Conservation (phyloP, 108 stramenopile species). For the Conticribra weissflogii region DNA sequence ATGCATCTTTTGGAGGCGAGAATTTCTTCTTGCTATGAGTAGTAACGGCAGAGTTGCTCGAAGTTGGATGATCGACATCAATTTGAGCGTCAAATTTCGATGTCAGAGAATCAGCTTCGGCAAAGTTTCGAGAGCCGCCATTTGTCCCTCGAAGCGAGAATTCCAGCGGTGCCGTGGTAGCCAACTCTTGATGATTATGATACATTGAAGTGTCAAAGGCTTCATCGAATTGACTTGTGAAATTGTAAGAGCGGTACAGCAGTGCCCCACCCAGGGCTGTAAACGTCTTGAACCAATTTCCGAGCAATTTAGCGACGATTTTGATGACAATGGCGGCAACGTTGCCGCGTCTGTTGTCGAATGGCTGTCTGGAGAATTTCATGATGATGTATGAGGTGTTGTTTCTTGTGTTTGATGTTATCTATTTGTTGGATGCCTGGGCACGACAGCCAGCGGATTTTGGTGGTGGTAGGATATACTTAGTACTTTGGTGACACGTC, state of each 20-base stretch:
- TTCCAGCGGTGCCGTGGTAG: not conserved
- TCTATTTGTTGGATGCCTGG: too few species aligned
- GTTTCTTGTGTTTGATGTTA: too few species aligned
- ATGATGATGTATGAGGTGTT: too few species aligned
- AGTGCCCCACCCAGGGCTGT: not conserved
- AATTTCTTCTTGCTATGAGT: conserved; percentile 12
- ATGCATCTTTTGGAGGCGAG: conserved; percentile 11
- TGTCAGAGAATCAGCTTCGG: not conserved
- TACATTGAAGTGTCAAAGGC: not conserved
- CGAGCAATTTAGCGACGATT: not conserved
- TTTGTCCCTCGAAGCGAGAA: not conserved
- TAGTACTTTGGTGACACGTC: too few species aligned
- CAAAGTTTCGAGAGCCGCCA: too few species aligned
- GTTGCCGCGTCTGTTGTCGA: conserved; percentile 10
- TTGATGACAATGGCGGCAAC: conserved; percentile 1
- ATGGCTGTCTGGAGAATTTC: conserved; percentile 23
- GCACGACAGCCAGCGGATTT: too few species aligned
- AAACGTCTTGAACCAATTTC: not conserved
- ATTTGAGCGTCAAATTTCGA: not conserved
- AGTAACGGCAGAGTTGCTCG: not conserved
- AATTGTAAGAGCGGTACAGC: not conserved
- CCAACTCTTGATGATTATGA: not conserved
- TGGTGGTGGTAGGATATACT: too few species aligned
- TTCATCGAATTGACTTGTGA: not conserved
- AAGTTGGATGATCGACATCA: not conserved